Percentiles rank a stretch among this genome's conserved stretches.
These are phyloP conservation scores for Pichia manshurica DNA, from an alignment of 805 yeast species.

Conservation along the genomic window DNA sequence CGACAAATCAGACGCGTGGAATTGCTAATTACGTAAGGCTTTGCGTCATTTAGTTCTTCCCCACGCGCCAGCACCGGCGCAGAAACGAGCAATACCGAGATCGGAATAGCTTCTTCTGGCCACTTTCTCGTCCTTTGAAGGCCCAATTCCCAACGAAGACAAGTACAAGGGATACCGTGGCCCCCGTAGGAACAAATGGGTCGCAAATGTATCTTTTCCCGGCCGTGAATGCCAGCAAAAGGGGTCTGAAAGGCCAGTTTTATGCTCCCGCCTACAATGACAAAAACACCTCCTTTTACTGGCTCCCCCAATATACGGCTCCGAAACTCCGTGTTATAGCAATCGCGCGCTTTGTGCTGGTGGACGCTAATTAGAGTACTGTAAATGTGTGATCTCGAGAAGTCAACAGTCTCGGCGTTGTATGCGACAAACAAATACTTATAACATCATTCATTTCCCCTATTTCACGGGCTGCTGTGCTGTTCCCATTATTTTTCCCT, in stretches of 20 bases:
- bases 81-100: too few relatives aligned
- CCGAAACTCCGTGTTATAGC: conserved; percentile 6
- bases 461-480: neutral
- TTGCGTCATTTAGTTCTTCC: neutral
- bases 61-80: too few relatives aligned
- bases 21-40: conserved; percentile 1
- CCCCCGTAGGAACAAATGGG: too few relatives aligned
- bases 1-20: conserved; percentile 2
- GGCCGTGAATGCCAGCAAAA: too few relatives aligned
- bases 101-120: too few relatives aligned
- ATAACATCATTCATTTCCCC: conserved; percentile 2
- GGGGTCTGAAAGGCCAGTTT: neutral
- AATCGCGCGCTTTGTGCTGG: too few relatives aligned
- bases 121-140: too few relatives aligned
- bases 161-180: too few relatives aligned
- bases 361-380: neutral
- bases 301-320: neutral
- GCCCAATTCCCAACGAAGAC: too few relatives aligned
- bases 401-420: neutral
- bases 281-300: neutral
- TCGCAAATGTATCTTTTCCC: too few relatives aligned
- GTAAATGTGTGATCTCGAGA: neutral
- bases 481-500: neutral
- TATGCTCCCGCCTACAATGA: neutral
- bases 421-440: neutral